Evolutionary conservation across 163 green algal species (phyloP), one percentile per base, ranked within the genome.

Genomic region (Chlamydomonas reinhardtii): DNA sequence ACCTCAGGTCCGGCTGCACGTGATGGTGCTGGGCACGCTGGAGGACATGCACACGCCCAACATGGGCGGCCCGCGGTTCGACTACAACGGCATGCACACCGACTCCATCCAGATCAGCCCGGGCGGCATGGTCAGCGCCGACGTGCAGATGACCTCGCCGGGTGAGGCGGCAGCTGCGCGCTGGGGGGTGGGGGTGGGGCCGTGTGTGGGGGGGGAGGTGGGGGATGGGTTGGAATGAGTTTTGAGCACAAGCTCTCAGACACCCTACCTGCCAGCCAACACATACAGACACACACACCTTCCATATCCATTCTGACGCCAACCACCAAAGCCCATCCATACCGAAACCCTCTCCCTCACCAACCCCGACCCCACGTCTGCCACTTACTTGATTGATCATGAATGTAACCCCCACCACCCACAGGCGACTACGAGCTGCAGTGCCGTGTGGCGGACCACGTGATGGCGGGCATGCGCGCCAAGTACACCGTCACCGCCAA

Each of bases 401-500:
- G 39, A 48, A 48, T 48, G 39, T 48, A 48, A 48, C 39, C 39
- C 39, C 39, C 39, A n/a, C 4, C 24, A 19, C 59, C 14, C 31
- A 0, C 72, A 87, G 82, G 82, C 39, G 14, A 37, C 32, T 70
- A 62, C 82, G 72, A 82, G 35, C 72, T 96, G 31, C 85, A 92
- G 64, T 97, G 94, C 89, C 87, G 91, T 37, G 90, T 96, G 29
- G 88, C 90, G 4, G 94, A 97, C 88, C 94, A 97, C 89, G 90
- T 95, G 52, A 74, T 34, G 31, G 91, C 92, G 19, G 94, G 94
- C 88, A 97, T 97, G 94, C 70, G 89, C 27, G 89, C 89, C 12
- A 76, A 75, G n/a, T 91, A 93, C 78, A 37, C 81, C 4, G 59
- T 87, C n/a, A 5, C 31, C 43, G 61, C 59, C 56, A 54, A 62